Evolutionary conservation across 805 yeast species (phyloP), one percentile per base, ranked within the genome.

Genomic region (Saccharomycopsis oosterbeekiorum): DNA sequence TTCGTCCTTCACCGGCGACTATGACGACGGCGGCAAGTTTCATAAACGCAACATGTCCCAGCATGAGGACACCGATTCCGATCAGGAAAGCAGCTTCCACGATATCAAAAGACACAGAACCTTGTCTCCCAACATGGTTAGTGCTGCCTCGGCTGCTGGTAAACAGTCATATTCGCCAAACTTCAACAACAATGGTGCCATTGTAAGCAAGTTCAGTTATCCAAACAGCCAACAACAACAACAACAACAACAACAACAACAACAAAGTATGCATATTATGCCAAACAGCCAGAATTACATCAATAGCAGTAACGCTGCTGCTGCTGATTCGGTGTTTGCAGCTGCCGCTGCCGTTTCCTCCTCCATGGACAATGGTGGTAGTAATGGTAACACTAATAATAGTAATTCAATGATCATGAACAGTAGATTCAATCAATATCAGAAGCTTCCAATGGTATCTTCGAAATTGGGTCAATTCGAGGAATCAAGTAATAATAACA

Each of bases 1-100:
- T 21, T 92, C 92, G 0, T 77, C 76, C 69, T 88, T 83, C 68
- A 91, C 91, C 12, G 80, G 80, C 63, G 83, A 83, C 70, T 74
- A 73, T 64, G 75, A 80, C 55, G 65, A 65, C 57, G 42, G 47
- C 39, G 51, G 41, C 59, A 42, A 53, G 41, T n/a, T 61, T 19
- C 63, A 63, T 50, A 40, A 37, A 43, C 11, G 63, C 1, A 51
- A 39, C 26, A 63, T 47, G 59, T 68, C 54, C 29, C 55, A 65
- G 29, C 65, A 61, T 4, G 61, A 58, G n/a, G 64, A 63, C 10
- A 57, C 60, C 9, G 65, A 59, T 21, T 56, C 60, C 8, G 64
- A 60, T 17, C 51, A 51, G 17, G 62, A 59, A 19, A 57, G 53
- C 66, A 47, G 53, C 34, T 47, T 47, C n/a, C 60, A 60, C n/a